Conservation (phyloP, 2,329 filamentous ascomycete species). For the Fusarium verrucosum region DNA sequence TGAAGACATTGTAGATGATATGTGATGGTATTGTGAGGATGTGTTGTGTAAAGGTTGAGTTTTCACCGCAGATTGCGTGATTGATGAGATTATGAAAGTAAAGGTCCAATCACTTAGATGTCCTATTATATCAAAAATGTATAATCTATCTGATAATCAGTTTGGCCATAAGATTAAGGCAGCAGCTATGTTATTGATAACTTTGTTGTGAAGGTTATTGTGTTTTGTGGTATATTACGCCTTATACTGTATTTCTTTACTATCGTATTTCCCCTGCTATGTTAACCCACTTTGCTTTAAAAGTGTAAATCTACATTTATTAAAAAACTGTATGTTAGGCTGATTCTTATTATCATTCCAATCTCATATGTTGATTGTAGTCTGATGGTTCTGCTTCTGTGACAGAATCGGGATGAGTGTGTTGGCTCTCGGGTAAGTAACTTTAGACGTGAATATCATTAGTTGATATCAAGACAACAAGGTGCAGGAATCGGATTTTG, state of each 20-base stretch:
- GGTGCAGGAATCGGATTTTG: neutral
- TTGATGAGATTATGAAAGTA: neutral
- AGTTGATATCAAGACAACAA: neutral
- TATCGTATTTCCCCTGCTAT: too few relatives aligned
- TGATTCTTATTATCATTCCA: rapidly evolving
- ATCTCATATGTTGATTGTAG: rapidly evolving
- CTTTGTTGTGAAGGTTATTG: too few relatives aligned
- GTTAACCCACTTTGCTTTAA: too few relatives aligned
- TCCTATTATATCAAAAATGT: too few relatives aligned
- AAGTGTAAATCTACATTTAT: too few relatives aligned
- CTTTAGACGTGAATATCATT: neutral
- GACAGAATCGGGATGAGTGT: neutral
- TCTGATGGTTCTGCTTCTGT: neutral
- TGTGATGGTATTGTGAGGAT: neutral
- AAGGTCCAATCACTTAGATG: neutral
- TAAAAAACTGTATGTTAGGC: rapidly evolving
- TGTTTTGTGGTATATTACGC: too few relatives aligned
- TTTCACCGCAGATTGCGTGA: neutral
- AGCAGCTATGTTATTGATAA: too few relatives aligned
- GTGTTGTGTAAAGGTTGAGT: neutral
- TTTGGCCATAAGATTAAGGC: too few relatives aligned
- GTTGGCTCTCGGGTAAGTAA: neutral
- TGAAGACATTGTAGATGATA: neutral
- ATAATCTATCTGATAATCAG: too few relatives aligned
- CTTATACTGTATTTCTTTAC: too few relatives aligned